These are phyloP conservation scores for Blastocystis sp. DNA, from an alignment of 352 stramenopile genomes.

Conservation along the genomic window DNA sequence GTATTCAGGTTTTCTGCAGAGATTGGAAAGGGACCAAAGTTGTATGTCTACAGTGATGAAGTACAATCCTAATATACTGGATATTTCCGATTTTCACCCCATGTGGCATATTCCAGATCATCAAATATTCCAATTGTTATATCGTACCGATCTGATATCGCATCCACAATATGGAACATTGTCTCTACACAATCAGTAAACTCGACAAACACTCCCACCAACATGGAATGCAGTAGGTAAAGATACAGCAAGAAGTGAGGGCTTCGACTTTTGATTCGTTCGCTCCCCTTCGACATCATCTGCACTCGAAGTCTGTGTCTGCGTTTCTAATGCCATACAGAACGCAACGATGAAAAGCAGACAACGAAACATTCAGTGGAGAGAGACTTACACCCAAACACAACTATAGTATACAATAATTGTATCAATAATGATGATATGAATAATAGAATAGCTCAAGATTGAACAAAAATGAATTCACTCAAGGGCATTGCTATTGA, in stretches of 20 bases:
- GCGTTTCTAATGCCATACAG: neutral
- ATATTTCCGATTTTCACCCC: neutral
- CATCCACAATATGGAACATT: conserved; percentile 12
- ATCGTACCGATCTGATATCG: neutral
- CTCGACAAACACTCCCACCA: neutral
- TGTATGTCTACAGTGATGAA: neutral
- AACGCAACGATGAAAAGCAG: neutral
- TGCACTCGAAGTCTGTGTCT: neutral
- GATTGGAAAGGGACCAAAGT: conserved; percentile 16
- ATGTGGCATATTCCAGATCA: neutral
- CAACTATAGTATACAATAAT: no score
- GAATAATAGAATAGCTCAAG: neutral
- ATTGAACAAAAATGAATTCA: neutral
- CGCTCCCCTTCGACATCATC: neutral
- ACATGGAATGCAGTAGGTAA: conserved; percentile 27
- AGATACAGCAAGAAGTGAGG: neutral
- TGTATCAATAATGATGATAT: neutral
- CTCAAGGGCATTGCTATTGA: neutral
- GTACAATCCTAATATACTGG: neutral
- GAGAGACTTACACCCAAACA: neutral
- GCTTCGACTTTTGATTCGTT: neutral
- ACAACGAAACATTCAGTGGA: neutral
- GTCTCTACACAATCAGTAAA: neutral
- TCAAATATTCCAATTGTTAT: conserved; percentile 40
- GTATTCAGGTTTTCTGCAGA: neutral